Base-by-base conservation (phyloP, 1,284 basidiomycete genomes). In the Megacollybia platyphylla region DNA sequence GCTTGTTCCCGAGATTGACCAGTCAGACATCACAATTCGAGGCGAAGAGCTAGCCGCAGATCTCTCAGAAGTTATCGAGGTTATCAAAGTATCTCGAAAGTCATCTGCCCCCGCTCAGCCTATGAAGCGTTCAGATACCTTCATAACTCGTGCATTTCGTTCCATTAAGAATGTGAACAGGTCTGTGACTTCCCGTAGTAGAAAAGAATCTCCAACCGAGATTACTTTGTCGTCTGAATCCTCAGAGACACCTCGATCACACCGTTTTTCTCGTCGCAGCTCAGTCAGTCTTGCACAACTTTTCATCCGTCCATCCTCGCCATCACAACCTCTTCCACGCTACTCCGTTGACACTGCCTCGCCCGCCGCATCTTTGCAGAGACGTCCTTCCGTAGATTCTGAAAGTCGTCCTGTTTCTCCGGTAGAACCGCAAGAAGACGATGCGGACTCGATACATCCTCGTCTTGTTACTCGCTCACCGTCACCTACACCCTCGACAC, bases 41-140 rank as follows among this genome's bases (percentile, higher is more conserved):
- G 56, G 51, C 43, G 49, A 56, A 45, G 40, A 43, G 44, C 15
- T 48, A 48, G 20, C 5, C 20, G 44, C 50, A 51, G 54, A 67
- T 49, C 68, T 70, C 48, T 68, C 68, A 26, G 79, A 80, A 50
- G 67, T 83, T 29, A 61, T 82, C 9, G 81, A 85, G 56, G 73
- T 84, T 31, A 62, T 83, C 46, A 80, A 79, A 56, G 70, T 83
- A 43, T 66, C 70, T 48, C 65, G 75, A 44, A 54, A 55, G 39
- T 37, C 36, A 8, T 42, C 48, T 36, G 46, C 42, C 30, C 41
- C 48, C n/a, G 49, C 51, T 7, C 35, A 15, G 11, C 31, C 30
- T 7, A 48, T 59, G 28, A 73, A 69, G 54, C 65, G 65, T 42
- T 61, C 71, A 34, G 71, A 62, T 52, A 74, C 76, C 2, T 65